Conservation (phyloP, 2,329 filamentous ascomycete genomes). For the Aspergillus texensis region DNA sequence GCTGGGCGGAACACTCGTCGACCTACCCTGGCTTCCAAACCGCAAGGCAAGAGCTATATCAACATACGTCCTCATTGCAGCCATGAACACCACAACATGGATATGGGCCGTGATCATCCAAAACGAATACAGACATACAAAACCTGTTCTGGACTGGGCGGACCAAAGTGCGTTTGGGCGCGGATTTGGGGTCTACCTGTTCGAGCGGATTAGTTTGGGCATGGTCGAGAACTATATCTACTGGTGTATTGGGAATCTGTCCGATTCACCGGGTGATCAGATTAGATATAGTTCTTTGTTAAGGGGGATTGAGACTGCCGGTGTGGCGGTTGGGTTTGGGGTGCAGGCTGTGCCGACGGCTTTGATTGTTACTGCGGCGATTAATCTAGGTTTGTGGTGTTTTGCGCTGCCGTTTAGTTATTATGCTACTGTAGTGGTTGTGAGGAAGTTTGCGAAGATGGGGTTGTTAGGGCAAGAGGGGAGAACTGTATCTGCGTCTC, state of each 20-base stretch:
- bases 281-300: conserved; percentile 51
- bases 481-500: too few species aligned
- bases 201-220: conserved; percentile 43
- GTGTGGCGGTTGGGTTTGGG: conserved; percentile 47
- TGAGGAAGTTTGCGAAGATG: conserved; percentile 40
- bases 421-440: conserved; percentile 47
- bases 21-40: conserved; percentile 43
- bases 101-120: conserved; percentile 53
- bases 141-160: conserved; percentile 49
- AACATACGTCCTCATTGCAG: conserved; percentile 46
- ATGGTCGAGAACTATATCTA: conserved; percentile 52
- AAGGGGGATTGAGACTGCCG: conserved; percentile 47
- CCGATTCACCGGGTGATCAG: conserved; percentile 48
- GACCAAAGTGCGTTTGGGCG: conserved; percentile 44
- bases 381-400: conserved; percentile 49
- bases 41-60: conserved; percentile 44
- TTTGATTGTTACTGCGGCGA: conserved; percentile 48
- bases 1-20: conserved; percentile 40
- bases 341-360: conserved; percentile 49
- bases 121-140: conserved; percentile 48
- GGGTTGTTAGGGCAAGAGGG: neutral
- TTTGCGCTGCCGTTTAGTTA: conserved; percentile 48
- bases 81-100: conserved; percentile 50
- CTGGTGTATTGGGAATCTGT: conserved; percentile 51
- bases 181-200: conserved; percentile 48